These are phyloP conservation scores for Fusarium denticulatum DNA, from an alignment of 2,329 filamentous ascomycete species.

Conservation along the genomic window DNA sequence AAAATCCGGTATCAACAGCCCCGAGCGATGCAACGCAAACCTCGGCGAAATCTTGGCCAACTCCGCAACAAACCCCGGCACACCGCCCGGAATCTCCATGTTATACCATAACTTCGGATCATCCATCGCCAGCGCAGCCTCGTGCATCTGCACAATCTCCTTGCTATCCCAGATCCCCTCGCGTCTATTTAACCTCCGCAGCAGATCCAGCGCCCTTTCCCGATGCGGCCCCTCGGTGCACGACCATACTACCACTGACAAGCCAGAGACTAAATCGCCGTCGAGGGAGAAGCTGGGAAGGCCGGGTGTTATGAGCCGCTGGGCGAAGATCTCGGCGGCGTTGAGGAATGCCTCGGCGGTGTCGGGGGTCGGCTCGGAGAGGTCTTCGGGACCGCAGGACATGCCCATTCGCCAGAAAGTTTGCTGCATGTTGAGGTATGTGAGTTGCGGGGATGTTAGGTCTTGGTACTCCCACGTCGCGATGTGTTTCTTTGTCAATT, in stretches of 20 bases:
- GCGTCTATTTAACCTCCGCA: slow-evolving; percentile 24
- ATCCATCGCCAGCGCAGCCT: slow-evolving; percentile 13
- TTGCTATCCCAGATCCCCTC: slow-evolving; percentile 39
- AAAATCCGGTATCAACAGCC: background rate
- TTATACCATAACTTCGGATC: slow-evolving; percentile 2
- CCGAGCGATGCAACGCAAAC: background rate
- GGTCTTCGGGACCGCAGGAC: background rate
- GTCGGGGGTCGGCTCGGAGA: background rate
- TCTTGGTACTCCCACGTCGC: slow-evolving; percentile 1
- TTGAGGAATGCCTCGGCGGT: background rate
- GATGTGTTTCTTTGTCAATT: slow-evolving; percentile 14
- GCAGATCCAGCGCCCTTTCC: slow-evolving; percentile 14
- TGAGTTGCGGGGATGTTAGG: background rate
- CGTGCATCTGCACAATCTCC: slow-evolving; percentile 32
- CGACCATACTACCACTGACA: slow-evolving; percentile 5
- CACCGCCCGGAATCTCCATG: slow-evolving; percentile 9
- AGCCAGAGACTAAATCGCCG: slow-evolving; percentile 14
- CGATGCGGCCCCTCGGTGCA: background rate
- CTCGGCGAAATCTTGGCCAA: background rate
- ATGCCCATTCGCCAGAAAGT: slow-evolving; percentile 22
- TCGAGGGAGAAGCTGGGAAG: slow-evolving; percentile 22
- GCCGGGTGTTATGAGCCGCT: background rate
- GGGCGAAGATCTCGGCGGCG: slow-evolving; percentile 5
- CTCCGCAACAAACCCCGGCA: slow-evolving; percentile 16
- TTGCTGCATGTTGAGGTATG: slow-evolving; percentile 15